A percentile compares a stretch with the other conserved stretches of the same genome.
phyloP scores from a whole-genome alignment of 805 yeast species.

The Nakazawaea molendinolei region DNA sequence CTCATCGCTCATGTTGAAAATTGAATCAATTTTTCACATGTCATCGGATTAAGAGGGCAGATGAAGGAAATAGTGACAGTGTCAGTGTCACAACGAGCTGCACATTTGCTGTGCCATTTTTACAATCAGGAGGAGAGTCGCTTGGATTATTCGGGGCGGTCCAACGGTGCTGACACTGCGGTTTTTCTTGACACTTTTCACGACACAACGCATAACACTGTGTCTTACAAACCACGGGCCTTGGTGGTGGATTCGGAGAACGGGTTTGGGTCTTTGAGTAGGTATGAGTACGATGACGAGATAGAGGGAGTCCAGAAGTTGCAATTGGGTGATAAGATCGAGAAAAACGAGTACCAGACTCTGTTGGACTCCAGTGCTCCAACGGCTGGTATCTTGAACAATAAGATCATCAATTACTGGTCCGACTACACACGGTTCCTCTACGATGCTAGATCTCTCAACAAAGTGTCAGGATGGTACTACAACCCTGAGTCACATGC shows the following conservation, averaged over 20 bases:
- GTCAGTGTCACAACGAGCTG: constrained; percentile 66
- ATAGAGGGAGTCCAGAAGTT: constrained; percentile 18
- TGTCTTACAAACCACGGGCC: constrained; percentile 75
- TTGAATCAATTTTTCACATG: no score
- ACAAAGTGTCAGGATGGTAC: constrained; percentile 55
- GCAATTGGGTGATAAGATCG: constrained; percentile 29
- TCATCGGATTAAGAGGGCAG: no score
- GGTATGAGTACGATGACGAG: constrained; percentile 38
- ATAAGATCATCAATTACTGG: constrained; percentile 57
- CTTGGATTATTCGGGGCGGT: constrained; percentile 52
- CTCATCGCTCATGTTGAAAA: no score
- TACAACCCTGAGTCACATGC: constrained; percentile 29
- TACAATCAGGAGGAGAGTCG: constrained; percentile 74
- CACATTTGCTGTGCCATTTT: constrained; percentile 73
- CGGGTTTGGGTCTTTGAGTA: constrained; percentile 67
- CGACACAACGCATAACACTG: constrained; percentile 32
- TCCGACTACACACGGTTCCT: constrained; percentile 69
- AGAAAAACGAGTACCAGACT: constrained; percentile 54
- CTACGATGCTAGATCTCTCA: constrained; percentile 53
- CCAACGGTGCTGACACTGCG: constrained; percentile 32
- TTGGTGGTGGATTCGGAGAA: constrained; percentile 74
- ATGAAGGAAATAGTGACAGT: constrained; percentile 76
- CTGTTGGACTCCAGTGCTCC: constrained; percentile 47
- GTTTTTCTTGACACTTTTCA: constrained; percentile 40
- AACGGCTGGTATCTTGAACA: constrained; percentile 25